Conservation (phyloP, 352 stramenopile genomes). For the Globisporangium carolinianum region DNA sequence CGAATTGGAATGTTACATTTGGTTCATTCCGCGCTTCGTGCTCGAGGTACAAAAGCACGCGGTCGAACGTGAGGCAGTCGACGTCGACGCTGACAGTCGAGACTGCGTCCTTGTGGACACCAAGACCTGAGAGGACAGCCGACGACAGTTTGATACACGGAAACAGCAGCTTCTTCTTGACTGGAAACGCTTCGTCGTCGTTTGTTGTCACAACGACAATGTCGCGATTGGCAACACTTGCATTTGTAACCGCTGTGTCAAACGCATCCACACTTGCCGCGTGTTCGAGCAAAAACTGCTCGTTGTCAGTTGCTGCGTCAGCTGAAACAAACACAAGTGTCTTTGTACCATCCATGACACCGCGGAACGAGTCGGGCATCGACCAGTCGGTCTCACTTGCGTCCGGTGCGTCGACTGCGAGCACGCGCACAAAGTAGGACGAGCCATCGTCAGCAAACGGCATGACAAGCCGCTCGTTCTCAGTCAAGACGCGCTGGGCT, state of each 20-base stretch:
- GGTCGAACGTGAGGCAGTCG: constrained; percentile 87
- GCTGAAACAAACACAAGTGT: constrained; percentile 51
- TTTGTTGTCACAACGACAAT: constrained; percentile 74
- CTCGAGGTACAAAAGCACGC: constrained; percentile 83
- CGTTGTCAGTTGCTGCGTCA: constrained; percentile 26
- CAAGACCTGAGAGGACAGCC: constrained; percentile 64
- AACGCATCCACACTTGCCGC: constrained; percentile 7
- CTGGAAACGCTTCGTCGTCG: constrained; percentile 85
- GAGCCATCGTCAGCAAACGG: constrained; percentile 27
- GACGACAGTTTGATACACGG: constrained; percentile 86
- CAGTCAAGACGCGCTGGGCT: constrained; percentile 60
- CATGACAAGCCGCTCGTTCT: constrained; percentile 75
- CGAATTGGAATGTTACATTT: constrained; percentile 65
- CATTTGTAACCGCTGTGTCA: constrained; percentile 5
- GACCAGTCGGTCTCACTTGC: constrained; percentile 76
- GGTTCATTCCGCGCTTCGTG: constrained; percentile 65
- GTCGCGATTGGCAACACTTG: constrained; percentile 25
- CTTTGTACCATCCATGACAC: constrained; percentile 44
- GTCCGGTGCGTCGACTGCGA: constrained; percentile 66
- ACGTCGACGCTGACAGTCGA: constrained; percentile 63
- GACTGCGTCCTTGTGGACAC: constrained; percentile 65
- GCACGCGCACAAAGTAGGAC: constrained; percentile 64
- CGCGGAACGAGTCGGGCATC: constrained; percentile 79
- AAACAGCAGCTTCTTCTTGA: constrained; percentile 85
- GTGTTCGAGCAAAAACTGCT: constrained; percentile 38